Conservation (phyloP, 495 filamentous ascomycete species). For the Penicillium chermesinum region DNA sequence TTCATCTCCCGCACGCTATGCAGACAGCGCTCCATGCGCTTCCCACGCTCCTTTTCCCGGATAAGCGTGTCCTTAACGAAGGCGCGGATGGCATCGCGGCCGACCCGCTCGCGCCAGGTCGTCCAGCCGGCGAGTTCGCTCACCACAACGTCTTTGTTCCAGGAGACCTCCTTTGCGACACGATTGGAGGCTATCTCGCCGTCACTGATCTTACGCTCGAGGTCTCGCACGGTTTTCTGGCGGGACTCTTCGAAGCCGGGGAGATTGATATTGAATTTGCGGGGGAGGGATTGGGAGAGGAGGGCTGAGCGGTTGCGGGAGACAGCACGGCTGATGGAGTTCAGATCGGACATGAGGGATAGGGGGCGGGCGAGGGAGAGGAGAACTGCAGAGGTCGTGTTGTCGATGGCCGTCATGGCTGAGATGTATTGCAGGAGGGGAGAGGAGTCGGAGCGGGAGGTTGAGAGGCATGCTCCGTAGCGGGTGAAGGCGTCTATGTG, state of each 20-base stretch:
- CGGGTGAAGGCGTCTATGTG: constrained; percentile 68
- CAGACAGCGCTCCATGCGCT: constrained; percentile 65
- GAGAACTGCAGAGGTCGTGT: constrained; percentile 75
- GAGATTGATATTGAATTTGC: constrained; percentile 48
- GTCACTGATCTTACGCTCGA: constrained; percentile 64
- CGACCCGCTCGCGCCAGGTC: constrained; percentile 75
- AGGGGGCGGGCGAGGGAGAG: constrained; percentile 76
- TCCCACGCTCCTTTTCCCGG: constrained; percentile 70
- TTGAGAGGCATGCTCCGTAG: constrained; percentile 62
- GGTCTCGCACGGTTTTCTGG: constrained; percentile 71
- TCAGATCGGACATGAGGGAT: constrained; percentile 67
- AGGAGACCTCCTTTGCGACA: constrained; percentile 72
- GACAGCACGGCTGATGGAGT: constrained; percentile 57
- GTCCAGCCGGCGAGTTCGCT: constrained; percentile 91
- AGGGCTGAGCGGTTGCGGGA: constrained; percentile 71
- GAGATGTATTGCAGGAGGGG: constrained; percentile 70
- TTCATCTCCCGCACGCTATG: constrained; percentile 35
- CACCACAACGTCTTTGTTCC: constrained; percentile 90
- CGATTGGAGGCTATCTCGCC: constrained; percentile 58
- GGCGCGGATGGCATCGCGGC: constrained; percentile 63
- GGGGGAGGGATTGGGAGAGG: constrained; percentile 40
- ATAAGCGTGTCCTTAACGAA: constrained; percentile 75
- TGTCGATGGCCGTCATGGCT: constrained; percentile 66
- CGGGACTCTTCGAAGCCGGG: constrained; percentile 78
- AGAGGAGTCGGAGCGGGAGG: constrained; percentile 60